Base-by-base conservation (phyloP, 1,284 basidiomycete species). In the Ganoderma sinense region DNA sequence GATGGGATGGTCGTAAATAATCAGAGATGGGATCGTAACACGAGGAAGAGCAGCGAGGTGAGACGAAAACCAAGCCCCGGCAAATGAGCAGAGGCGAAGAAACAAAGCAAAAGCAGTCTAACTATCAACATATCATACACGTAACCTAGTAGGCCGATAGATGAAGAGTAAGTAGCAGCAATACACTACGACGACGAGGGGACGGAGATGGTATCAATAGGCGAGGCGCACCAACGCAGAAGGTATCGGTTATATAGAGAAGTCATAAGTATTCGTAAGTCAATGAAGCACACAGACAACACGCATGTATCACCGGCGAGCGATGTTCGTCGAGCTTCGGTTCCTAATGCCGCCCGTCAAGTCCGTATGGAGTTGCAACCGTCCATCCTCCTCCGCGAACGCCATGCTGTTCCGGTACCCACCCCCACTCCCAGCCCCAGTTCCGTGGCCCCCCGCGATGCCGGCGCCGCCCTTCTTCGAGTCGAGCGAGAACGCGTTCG, bases 401-500 rank as follows among this genome's bases (percentile, higher is more conserved):
- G 74, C 77, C n/a, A 78, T 70, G 58, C 78, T 79, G 53, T 70
- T 78, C 31, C 78, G 69, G 40, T 73, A 73, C 1, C 72, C 73
- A 40, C 65, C 62, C 18, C 40, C 61, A 14, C 31, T 72, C 1
- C 72, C 73, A 33, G 67, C 62, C 18, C 41, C 62, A 16, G 31
- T 71, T 8, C 76, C 75, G n/a, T n/a, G 45, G 18, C 45, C 45
- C 1, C 75, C 73, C 2, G 73, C 68, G 26, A 77, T 75, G 4
- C 75, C 78, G 18, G 67, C 70, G 62, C 73, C 76, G 55, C 74
- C 74, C 75, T 80, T 82, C 79, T 80, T 82, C 61, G 79, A 78
- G 43, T 81, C 81, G 16, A 76, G 73, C 6, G 83, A 85, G 75
- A 91, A 89, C 26, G 88, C 85, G 66, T 84, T 85, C 26, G 84